Percentiles rank a stretch among this genome's conserved stretches.
These are phyloP conservation scores for Plectosphaerella plurivora DNA, from an alignment of 2,329 filamentous ascomycete genomes.

Conservation along the genomic window DNA sequence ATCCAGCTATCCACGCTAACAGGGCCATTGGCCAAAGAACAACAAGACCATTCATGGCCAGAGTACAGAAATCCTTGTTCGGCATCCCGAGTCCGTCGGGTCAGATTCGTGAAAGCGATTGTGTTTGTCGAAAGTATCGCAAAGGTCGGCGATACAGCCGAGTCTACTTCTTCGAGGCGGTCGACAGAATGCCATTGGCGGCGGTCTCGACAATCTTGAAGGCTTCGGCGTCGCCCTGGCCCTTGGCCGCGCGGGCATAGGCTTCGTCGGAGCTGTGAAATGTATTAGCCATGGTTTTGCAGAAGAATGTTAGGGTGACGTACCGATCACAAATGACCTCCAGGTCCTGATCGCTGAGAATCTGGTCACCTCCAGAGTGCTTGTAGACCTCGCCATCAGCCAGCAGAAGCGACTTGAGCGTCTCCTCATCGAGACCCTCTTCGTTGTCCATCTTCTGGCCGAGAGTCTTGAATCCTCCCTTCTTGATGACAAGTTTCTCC, in stretches of 20 bases:
- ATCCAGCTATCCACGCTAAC: too few relatives aligned
- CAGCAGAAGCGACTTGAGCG: slow-evolving; percentile 56
- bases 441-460: slow-evolving; percentile 52
- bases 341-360: slow-evolving; percentile 74
- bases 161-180: not conserved
- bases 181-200: slow-evolving; percentile 40
- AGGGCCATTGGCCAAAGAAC: too few relatives aligned
- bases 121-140: not conserved
- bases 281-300: slow-evolving; percentile 3
- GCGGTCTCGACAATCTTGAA: slow-evolving; percentile 81
- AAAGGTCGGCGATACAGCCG: too few relatives aligned
- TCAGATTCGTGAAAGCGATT: not conserved
- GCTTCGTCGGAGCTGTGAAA: slow-evolving; percentile 49
- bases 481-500: slow-evolving; percentile 93
- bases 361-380: slow-evolving; percentile 53
- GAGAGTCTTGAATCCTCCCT: slow-evolving; percentile 76
- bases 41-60: too few relatives aligned
- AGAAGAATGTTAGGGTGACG: not conserved
- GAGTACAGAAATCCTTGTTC: too few relatives aligned
- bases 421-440: slow-evolving; percentile 56
- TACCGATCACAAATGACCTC: slow-evolving; percentile 72
- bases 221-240: slow-evolving; percentile 64
- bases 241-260: slow-evolving; percentile 70
- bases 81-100: not conserved
- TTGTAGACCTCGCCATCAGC: slow-evolving; percentile 68